Conservation (phyloP, 192 early-diverging fungal genomes). For the Coemansia guatemalensis region DNA sequence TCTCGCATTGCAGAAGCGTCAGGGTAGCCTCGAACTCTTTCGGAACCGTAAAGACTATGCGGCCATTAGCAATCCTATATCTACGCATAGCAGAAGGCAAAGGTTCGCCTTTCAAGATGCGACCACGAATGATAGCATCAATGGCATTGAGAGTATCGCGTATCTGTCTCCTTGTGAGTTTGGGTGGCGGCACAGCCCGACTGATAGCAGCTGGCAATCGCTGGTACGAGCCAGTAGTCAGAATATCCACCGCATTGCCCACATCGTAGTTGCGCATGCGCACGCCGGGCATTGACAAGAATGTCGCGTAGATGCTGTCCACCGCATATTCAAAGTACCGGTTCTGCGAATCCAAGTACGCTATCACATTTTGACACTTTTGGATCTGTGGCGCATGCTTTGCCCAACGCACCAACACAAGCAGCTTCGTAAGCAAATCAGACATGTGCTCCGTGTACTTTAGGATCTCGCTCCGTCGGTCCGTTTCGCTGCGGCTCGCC, state of each 20-base stretch:
- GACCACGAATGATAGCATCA: constrained; percentile 69
- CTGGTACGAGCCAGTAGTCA: constrained; percentile 81
- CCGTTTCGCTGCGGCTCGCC: constrained; percentile 57
- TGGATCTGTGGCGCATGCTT: constrained; percentile 66
- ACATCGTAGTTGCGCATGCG: constrained; percentile 82
- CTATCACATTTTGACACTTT: constrained; percentile 67
- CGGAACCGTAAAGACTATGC: constrained; percentile 67
- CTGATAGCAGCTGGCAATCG: constrained; percentile 75
- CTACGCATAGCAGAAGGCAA: constrained; percentile 67
- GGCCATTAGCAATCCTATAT: constrained; percentile 64
- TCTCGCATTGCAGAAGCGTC: constrained; percentile 64
- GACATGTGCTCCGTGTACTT: constrained; percentile 63
- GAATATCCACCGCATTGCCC: constrained; percentile 77
- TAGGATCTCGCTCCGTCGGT: constrained; percentile 63
- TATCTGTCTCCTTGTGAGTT: constrained; percentile 60
- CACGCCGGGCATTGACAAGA: constrained; percentile 54
- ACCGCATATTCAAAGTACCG: constrained; percentile 59
- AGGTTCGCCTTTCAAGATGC: constrained; percentile 71
- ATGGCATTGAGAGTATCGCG: constrained; percentile 61
- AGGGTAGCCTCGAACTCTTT: constrained; percentile 62
- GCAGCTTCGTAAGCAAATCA: constrained; percentile 67
- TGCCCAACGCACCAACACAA: constrained; percentile 77
- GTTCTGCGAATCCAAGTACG: constrained; percentile 64
- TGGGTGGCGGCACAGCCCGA: constrained; percentile 61
- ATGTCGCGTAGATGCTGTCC: constrained; percentile 59